Conservation (phyloP, 2,329 filamentous ascomycete species). For the Rasamsonia emersonii region DNA sequence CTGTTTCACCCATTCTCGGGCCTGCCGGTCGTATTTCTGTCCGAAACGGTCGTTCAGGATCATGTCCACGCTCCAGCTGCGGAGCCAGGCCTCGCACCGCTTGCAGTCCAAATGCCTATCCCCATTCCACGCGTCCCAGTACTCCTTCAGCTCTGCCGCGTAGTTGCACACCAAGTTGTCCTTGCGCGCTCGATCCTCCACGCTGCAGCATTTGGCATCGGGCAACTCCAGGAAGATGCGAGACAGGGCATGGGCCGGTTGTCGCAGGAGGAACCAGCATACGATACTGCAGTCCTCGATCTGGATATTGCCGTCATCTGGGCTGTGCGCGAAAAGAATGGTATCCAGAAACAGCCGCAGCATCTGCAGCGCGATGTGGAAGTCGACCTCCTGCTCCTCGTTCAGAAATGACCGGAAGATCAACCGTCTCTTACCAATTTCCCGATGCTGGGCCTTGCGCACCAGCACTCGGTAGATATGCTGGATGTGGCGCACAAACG, state of each 20-base stretch:
- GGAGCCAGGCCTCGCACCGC: conserved; percentile 18
- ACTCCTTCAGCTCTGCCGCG: conserved; percentile 18
- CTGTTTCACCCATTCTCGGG: conserved; percentile 19
- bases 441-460: conserved; percentile 16
- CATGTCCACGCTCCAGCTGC: conserved; percentile 22
- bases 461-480: conserved; percentile 18
- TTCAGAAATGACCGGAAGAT: conserved; percentile 17
- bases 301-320: conserved; percentile 17
- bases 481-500: conserved; percentile 16
- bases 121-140: conserved; percentile 20
- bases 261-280: conserved; percentile 21
- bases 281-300: conserved; percentile 18
- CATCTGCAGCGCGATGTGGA: conserved; percentile 21
- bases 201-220: conserved; percentile 18
- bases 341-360: conserved; percentile 20
- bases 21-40: conserved; percentile 16
- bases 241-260: conserved; percentile 15
- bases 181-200: conserved; percentile 12
- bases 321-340: conserved; percentile 21
- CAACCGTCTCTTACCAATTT: conserved; percentile 17
- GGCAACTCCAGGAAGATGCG: conserved; percentile 18
- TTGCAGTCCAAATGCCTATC: conserved; percentile 15
- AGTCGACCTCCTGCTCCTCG: conserved; percentile 17
- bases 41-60: conserved; percentile 19
- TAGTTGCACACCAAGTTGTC: conserved; percentile 14